Conservation (phyloP, 2,329 filamentous ascomycete species). For the Colletotrichum gloeosporioides region DNA sequence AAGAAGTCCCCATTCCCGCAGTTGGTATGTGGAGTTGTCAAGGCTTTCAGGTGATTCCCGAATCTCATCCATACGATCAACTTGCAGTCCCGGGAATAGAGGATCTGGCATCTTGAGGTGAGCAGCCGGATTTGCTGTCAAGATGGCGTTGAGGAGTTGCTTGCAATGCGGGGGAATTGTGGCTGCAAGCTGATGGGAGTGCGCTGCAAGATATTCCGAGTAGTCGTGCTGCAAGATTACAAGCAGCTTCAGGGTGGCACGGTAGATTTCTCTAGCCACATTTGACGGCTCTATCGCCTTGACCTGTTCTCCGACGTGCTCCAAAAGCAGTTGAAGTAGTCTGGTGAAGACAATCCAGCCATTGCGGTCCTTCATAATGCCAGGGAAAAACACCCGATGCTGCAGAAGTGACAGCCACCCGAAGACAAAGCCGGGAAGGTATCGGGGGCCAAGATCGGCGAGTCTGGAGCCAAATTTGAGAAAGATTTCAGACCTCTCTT, state of each 20-base stretch:
- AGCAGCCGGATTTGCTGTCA: constrained; percentile 76
- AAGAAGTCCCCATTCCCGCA: constrained; percentile 61
- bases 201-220: constrained; percentile 88
- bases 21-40: constrained; percentile 64
- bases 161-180: constrained; percentile 83
- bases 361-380: constrained; percentile 68
- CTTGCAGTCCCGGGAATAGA: constrained; percentile 74
- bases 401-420: constrained; percentile 84
- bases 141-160: constrained; percentile 86
- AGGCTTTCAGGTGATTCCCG: constrained; percentile 69
- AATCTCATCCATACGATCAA: constrained; percentile 78
- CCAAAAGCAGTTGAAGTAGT: constrained; percentile 74
- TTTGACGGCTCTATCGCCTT: constrained; percentile 73
- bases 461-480: constrained; percentile 75
- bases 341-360: constrained; percentile 82
- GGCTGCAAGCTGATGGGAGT: constrained; percentile 82
- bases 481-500: constrained; percentile 73
- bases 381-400: constrained; percentile 84
- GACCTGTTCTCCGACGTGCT: constrained; percentile 79
- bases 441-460: constrained; percentile 74
- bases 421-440: constrained; percentile 84
- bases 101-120: constrained; percentile 77
- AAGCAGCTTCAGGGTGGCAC: constrained; percentile 81
- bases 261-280: constrained; percentile 82
- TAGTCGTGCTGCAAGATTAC: constrained; percentile 92